These are phyloP conservation scores for Schoenoplectus tabernaemontani DNA, from an alignment of 202 grass and related monocot species.

Conservation along the genomic window DNA sequence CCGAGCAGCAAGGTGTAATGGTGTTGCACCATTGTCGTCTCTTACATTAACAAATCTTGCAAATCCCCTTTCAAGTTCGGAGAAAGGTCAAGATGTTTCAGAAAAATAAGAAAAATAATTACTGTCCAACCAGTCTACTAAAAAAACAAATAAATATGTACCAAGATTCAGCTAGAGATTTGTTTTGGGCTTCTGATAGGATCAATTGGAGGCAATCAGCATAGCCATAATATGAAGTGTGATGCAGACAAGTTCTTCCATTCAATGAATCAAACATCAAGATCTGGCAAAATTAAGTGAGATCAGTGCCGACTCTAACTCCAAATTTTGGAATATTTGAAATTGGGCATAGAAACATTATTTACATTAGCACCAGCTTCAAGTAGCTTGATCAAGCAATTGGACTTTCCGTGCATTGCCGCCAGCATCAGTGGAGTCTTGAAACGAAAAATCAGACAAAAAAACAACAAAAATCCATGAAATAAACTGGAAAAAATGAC, in stretches of 20 bases:
- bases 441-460: neutral
- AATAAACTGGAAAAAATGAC: slow-evolving; percentile 15
- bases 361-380: slow-evolving; percentile 90
- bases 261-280: slow-evolving; percentile 97
- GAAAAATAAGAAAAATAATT: neutral
- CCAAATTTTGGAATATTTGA: neutral
- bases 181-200: slow-evolving; percentile 63
- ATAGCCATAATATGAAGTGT: slow-evolving; percentile 89
- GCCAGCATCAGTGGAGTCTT: slow-evolving; percentile 98
- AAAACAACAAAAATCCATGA: neutral
- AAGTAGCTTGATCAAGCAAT: slow-evolving; percentile 67
- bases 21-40: slow-evolving; percentile 84
- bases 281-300: slow-evolving; percentile 38
- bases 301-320: slow-evolving; percentile 14
- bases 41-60: slow-evolving; percentile 89
- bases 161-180: slow-evolving; percentile 79
- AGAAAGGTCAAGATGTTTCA: neutral
- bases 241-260: slow-evolving; percentile 90
- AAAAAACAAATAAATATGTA: slow-evolving; percentile 22
- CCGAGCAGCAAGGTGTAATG: slow-evolving; percentile 79
- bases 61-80: slow-evolving; percentile 50
- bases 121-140: neutral
- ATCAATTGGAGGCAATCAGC: slow-evolving; percentile 71
- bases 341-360: neutral
- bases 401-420: slow-evolving; percentile 80